These are phyloP conservation scores for Pseudogymnoascus sp. DNA, from an alignment of 2,329 filamentous ascomycete genomes.

Conservation along the genomic window DNA sequence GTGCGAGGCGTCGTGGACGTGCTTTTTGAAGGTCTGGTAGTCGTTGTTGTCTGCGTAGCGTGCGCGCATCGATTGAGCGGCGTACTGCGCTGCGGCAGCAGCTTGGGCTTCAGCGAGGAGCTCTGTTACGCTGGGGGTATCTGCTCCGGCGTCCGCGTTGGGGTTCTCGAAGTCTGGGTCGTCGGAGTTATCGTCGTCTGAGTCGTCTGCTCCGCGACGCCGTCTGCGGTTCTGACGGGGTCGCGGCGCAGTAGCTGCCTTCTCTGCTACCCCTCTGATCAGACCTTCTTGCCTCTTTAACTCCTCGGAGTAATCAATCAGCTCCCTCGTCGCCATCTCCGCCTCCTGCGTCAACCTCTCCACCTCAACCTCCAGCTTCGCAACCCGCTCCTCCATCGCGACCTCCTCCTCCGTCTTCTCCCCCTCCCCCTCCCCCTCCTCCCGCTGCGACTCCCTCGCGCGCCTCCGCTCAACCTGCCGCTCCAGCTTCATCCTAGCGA, in stretches of 20 bases:
- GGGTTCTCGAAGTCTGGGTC: conserved; percentile 32
- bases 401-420: conserved; percentile 13
- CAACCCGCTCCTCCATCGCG: conserved; percentile 15
- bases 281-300: conserved; percentile 26
- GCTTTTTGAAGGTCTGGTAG: conserved; percentile 51
- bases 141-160: conserved; percentile 31
- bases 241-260: conserved; percentile 14
- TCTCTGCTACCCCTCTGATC: conserved; percentile 27
- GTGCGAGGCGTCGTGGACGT: conserved; percentile 53
- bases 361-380: conserved; percentile 36
- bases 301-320: conserved; percentile 47
- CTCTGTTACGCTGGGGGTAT: conserved; percentile 28
- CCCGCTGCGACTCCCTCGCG: conserved; percentile 11
- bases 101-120: conserved; percentile 29
- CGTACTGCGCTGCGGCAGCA: conserved; percentile 30
- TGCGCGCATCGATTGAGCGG: conserved; percentile 30
- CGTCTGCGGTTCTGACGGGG: conserved; percentile 26
- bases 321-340: conserved; percentile 47
- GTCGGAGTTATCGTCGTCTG: conserved; percentile 31
- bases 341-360: conserved; percentile 43
- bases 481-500: conserved; percentile 12
- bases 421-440: background rate
- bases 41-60: conserved; percentile 51
- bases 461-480: conserved; percentile 12
- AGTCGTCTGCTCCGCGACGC: conserved; percentile 22